Conservation (phyloP, 177 flowering plant genomes). For the Vitis hybrid region DNA sequence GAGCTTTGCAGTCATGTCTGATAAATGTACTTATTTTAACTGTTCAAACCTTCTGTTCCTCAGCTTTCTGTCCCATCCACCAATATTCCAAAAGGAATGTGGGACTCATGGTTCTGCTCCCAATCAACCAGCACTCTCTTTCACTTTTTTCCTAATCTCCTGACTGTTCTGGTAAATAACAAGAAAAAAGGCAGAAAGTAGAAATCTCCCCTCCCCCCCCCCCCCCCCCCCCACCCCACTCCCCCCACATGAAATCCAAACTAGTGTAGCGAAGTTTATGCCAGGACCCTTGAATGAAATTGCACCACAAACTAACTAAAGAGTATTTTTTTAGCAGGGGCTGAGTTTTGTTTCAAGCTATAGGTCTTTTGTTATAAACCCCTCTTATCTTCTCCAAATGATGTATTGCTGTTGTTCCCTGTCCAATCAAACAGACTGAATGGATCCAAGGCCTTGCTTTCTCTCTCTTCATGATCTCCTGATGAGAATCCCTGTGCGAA, state of each 20-base stretch:
- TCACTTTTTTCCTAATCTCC: conserved; percentile 12
- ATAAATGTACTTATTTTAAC: conserved; percentile 46
- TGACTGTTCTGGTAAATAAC: conserved; percentile 28
- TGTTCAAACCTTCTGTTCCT: conserved; percentile 82
- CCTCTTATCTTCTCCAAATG: conserved; percentile 32
- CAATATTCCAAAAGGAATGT: conserved; percentile 53
- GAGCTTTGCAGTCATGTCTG: conserved; percentile 51
- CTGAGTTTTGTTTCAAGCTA: conserved; percentile 11
- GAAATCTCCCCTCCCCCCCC: background rate
- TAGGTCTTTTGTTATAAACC: conserved; percentile 43
- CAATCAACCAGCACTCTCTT: conserved; percentile 39
- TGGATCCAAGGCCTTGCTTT: conserved; percentile 46
- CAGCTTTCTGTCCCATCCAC: conserved; percentile 89
- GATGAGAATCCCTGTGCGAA: conserved; percentile 37
- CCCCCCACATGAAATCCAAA: conserved; percentile 17
- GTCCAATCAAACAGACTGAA: conserved; percentile 75
- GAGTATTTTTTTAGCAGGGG: background rate
- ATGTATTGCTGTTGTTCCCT: conserved; percentile 23
- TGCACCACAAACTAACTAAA: conserved; percentile 15
- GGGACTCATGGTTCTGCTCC: conserved; percentile 51
- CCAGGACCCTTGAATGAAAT: conserved; percentile 33
- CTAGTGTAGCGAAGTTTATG: conserved; percentile 18
- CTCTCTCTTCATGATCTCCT: conserved; percentile 28
- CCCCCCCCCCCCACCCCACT: no score
- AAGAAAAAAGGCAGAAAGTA: conserved; percentile 14